Evolutionary conservation across 371 early-diverging fungal species (phyloP).

Genomic region (Haplosporangium sp.): DNA sequence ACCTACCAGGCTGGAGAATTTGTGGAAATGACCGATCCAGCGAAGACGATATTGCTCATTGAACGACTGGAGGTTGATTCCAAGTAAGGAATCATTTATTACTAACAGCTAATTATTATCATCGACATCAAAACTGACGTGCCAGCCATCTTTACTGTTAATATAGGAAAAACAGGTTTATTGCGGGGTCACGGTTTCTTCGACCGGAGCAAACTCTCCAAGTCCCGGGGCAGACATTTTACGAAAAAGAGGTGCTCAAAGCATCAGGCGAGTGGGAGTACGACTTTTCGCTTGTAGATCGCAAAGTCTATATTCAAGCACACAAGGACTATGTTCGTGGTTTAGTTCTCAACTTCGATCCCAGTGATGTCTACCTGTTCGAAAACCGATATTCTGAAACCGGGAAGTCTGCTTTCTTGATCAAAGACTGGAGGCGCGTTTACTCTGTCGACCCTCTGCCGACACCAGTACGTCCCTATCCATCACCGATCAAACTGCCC

Average conservation of each 20-base stretch:
- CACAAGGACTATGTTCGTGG: conserved; percentile 60
- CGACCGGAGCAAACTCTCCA: conserved; percentile 62
- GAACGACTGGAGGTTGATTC: conserved; percentile 54
- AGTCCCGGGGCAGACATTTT: conserved; percentile 59
- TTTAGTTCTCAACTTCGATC: conserved; percentile 56
- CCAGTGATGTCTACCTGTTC: conserved; percentile 62
- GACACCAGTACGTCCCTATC: conserved; percentile 37
- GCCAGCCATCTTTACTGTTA: too few relatives aligned
- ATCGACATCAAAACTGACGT: too few relatives aligned
- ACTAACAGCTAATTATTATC: too few relatives aligned
- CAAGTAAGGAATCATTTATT: conserved; percentile 19
- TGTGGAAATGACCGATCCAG: conserved; percentile 49
- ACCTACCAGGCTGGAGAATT: conserved; percentile 58
- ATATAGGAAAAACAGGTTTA: conserved; percentile 48
- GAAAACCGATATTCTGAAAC: conserved; percentile 58
- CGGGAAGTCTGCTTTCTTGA: conserved; percentile 48
- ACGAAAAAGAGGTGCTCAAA: conserved; percentile 62
- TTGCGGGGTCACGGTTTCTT: conserved; percentile 63
- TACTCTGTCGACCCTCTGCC: conserved; percentile 45
- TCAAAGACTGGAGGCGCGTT: conserved; percentile 56
- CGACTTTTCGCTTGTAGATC: conserved; percentile 57
- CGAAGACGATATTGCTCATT: conserved; percentile 56
- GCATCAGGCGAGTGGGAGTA: conserved; percentile 56
- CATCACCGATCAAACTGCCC: conserved; percentile 38
- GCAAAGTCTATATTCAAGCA: conserved; percentile 61